phyloP scores from a whole-genome alignment of 2,329 filamentous ascomycete species.

The Paracamarosporium sp. region DNA sequence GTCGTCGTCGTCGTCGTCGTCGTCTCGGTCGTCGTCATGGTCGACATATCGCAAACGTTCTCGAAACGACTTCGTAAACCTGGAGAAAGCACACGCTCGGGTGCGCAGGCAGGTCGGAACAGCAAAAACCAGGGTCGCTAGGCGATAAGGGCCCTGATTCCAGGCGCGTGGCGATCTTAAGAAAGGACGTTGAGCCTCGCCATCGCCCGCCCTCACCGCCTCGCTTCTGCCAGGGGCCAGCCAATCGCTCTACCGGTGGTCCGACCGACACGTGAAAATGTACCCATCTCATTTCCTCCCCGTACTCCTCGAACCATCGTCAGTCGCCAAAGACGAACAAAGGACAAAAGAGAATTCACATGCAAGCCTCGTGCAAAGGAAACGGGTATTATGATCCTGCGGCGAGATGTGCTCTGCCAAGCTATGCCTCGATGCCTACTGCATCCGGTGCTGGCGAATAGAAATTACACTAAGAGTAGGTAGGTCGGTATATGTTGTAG shows the following conservation, averaged over 20 bases:
- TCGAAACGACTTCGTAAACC: too few relatives aligned
- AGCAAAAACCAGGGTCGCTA: background rate
- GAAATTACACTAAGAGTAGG: conserved; percentile 2
- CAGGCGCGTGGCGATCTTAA: conserved; percentile 32
- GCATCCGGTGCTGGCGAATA: background rate
- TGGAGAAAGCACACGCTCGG: too few relatives aligned
- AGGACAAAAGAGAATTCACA: background rate
- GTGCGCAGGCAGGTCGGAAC: background rate
- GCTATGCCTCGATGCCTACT: background rate
- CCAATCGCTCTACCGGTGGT: conserved; percentile 12
- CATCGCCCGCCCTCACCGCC: conserved; percentile 10
- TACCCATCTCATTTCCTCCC: conserved; percentile 25
- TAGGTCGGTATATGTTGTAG: background rate
- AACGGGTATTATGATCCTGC: background rate
- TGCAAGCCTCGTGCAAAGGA: background rate
- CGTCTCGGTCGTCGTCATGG: background rate
- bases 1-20: conserved; percentile 2
- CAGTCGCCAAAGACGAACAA: background rate
- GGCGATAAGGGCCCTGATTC: background rate
- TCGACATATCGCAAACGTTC: background rate
- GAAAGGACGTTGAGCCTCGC: conserved; percentile 12
- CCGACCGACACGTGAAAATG: conserved; percentile 36
- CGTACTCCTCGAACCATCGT: conserved; percentile 23
- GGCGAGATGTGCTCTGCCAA: background rate
- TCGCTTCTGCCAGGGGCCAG: conserved; percentile 32